Base-by-base conservation (phyloP, 306 rosid genomes). In the Sechiopsis laciniata region DNA sequence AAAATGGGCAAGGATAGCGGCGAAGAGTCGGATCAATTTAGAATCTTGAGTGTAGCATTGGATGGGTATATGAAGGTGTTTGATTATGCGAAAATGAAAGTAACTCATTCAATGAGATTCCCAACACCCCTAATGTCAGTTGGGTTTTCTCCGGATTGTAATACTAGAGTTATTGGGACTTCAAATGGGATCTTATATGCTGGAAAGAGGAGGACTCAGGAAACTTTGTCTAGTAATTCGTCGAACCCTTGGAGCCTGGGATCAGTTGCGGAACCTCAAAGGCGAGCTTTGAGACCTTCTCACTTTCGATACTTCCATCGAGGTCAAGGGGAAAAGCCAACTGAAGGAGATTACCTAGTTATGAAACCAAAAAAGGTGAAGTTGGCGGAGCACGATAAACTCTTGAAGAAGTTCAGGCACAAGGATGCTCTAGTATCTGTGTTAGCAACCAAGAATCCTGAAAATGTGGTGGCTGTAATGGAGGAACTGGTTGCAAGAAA, bases 31-130 rank as follows among this genome's bases (percentile, higher is more conserved):
- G 78, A 82, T 73, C 91, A 86, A 29, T 66, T 32, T 65, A 87
- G 99, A 73, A 84, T 95, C 79, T 19, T 95, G 82, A 91, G 96
- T 79, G 99, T 89, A 10, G 97, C 88, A 16, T 74, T 95, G 75
- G 99, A 95, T 83, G 99, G 97, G 17, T 95, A 95, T 75, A 64
- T 89, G 89, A 95, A 95, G 84, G 97, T 91, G 70, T 91, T 94
- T 56, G 96, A 94, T 81, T 94, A 91, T 73, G 81, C 86, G 0
- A 50, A 83, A 14, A 79, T 84, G 88, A 88, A 85, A 85, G 83
- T 95, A 10, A 95, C 97, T 0, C 86, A 91, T 81, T 91, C 99
- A 0, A 87, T 85, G 96, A 84, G 97, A 86, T 91, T 82, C 82
- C 97, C 97, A 13, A 96, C 97, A 0, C 99, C 97, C 3, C 88